Base-by-base conservation (phyloP, 192 early-diverging fungal species). In the Phlyctochytrium bullatum region DNA sequence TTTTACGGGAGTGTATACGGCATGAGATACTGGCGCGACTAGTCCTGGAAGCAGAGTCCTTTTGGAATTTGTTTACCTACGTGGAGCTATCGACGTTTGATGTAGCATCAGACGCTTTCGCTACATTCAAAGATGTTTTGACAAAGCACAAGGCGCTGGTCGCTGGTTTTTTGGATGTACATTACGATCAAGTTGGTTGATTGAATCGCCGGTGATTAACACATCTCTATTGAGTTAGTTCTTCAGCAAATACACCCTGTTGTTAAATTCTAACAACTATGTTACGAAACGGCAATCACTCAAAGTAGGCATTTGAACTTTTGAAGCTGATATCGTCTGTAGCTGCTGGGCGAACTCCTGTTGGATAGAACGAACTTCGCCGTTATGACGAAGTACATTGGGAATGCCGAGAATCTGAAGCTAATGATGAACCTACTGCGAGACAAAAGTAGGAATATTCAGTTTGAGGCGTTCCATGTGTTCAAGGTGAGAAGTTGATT, bases 381-480 rank as follows among this genome's bases (percentile, higher is more conserved):
- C 64, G 88, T 96, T 58, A 99, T 99, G 97, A 92, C 92, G 33
- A 79, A 87, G 59, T 99, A 93, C 77, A 99, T 99, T 71, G 84
- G 85, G 69, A 89, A 84, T 62, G 86, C 92, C 63, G 93, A 90
- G 47, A 98, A 99, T 70, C 79, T 99, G 60, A 97, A 97, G 79
- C 84, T 97, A 68, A 94, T 98, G 87, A 99, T 99, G 97, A 97
- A 92, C 65, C 78, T 96, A 60, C 79, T 99, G 57, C 86, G 92
- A 61, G 94, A 98, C 77, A 90, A 86, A 72, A 96, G 94, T 75
- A 88, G 93, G 71, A 99, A 97, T 73, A 99, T 99, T 68, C 97
- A 98, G 80, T 98, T 97, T 79, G 97, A 99, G 78, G 97, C 97
- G 0, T 99, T 99, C 85, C 97, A 99, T 80, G 95, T 98, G 31